Percentiles rank a stretch among this genome's conserved stretches.
phyloP scores from a whole-genome alignment of 2,329 filamentous ascomycete genomes.

The Pleoardoris graminearum region DNA sequence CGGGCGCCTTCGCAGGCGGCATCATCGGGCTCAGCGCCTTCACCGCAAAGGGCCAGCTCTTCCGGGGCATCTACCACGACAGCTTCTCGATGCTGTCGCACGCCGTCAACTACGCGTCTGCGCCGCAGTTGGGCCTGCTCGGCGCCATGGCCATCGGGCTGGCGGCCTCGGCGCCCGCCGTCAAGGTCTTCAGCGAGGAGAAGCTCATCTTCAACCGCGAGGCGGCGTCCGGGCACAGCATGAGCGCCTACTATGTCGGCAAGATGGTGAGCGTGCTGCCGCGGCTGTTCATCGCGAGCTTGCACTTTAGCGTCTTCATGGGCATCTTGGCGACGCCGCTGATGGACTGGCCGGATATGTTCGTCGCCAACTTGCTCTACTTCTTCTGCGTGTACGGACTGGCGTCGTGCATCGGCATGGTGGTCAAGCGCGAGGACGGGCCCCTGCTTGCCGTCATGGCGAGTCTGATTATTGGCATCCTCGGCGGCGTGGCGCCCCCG shows the following conservation, averaged over 20 bases:
- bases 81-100: conserved; percentile 56
- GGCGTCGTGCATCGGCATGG: conserved; percentile 57
- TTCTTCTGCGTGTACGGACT: conserved; percentile 64
- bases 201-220: conserved; percentile 60
- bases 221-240: conserved; percentile 60
- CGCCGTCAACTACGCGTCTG: conserved; percentile 55
- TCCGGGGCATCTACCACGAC: conserved; percentile 58
- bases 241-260: conserved; percentile 60
- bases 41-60: conserved; percentile 56
- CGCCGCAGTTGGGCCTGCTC: conserved; percentile 58
- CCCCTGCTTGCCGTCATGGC: conserved; percentile 61
- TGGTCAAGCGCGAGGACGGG: conserved; percentile 60
- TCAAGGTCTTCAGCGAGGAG: conserved; percentile 61
- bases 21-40: conserved; percentile 60
- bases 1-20: conserved; percentile 57
- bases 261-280: conserved; percentile 58
- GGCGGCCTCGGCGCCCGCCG: conserved; percentile 58
- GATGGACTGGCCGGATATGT: conserved; percentile 56
- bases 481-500: conserved; percentile 58
- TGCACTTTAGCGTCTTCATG: conserved; percentile 60
- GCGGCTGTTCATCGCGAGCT: conserved; percentile 55
- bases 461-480: conserved; percentile 57
- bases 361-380: conserved; percentile 57
- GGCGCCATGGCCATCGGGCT: conserved; percentile 60
- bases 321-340: conserved; percentile 55